Evolutionary conservation across 202 grass and related monocot genomes (phyloP).

Genomic region (Zizania palustris): DNA sequence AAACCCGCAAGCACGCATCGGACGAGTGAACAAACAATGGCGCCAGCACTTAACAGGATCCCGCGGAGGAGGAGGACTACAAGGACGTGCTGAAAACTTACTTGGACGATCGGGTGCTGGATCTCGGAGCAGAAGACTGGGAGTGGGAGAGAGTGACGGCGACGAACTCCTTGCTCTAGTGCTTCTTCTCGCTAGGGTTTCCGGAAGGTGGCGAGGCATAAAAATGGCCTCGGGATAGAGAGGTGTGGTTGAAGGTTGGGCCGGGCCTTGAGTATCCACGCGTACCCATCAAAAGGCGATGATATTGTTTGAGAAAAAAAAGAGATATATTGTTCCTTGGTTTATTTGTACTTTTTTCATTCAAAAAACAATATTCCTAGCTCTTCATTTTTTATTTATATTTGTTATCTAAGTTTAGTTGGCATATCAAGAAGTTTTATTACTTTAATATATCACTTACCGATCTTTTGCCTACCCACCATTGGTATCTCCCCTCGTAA

Average conservation of each 20-base stretch:
- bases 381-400: too few relatives aligned
- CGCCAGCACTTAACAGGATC: not conserved
- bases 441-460: too few relatives aligned
- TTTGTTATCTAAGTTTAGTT: too few relatives aligned
- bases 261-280: not conserved
- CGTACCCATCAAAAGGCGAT: too few relatives aligned
- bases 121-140: not conserved
- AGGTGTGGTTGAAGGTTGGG: not conserved
- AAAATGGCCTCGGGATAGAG: not conserved
- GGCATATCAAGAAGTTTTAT: too few relatives aligned
- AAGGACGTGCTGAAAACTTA: not conserved
- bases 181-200: conserved; percentile 1
- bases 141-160: not conserved
- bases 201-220: not conserved
- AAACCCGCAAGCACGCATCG: not conserved
- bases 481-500: too few relatives aligned
- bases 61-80: not conserved
- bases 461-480: too few relatives aligned
- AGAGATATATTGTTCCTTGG: too few relatives aligned
- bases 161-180: not conserved
- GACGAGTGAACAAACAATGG: not conserved
- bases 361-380: too few relatives aligned
- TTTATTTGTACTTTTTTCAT: too few relatives aligned
- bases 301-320: too few relatives aligned
- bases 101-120: not conserved